Base-by-base conservation (phyloP, 163 green algal species). In the Volvox carteri region DNA sequence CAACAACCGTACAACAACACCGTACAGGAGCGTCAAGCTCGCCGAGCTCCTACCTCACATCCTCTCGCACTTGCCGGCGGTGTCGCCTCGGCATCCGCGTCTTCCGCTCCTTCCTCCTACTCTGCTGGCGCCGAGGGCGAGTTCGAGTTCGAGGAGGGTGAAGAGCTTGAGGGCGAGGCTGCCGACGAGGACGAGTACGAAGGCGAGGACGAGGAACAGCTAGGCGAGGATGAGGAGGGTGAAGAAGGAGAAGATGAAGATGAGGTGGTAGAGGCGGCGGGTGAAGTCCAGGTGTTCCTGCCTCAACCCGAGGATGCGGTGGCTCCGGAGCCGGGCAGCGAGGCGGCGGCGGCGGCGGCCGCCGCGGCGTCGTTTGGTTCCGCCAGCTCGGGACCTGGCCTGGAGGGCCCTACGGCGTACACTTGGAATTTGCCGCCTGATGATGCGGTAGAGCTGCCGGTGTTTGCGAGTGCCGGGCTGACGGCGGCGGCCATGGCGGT, bases 11-110 rank as follows among this genome's bases (percentile, higher is more conserved):
- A n/a, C n/a, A n/a, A n/a, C 54, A 23, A 65, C 6, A 16, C 8
- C 19, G 28, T 30, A 4, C 84, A 89, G 84, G 39, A 60, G 28
- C 84, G 84, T 48, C 52, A 76, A n/a, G 39, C 68, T 0, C 84
- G 84, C 19, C 50, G 52, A 12, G 7, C 6, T 18, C 84, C 68
- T 54, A 6, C 3, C 18, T 76, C 52, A 1, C 84, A 89, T 52
- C 84, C 84, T 28, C 50, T 89, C 5, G 14, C 68, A 37, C 48
- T 41, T 58, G 70, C 41, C 6, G 62, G 62, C 28, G 7, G n/a
- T n/a, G 18, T 62, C 52, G 52, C 14, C 52, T 62, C 52, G 52
- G n/a, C n/a, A n/a, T n/a, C n/a, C n/a, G n/a, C n/a, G n/a, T n/a
- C n/a, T n/a, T n/a, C n/a, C n/a, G n/a, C n/a, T n/a, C n/a, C n/a